These are phyloP conservation scores for Calamus simplicifolius DNA, from an alignment of 176 grass and related monocot genomes.

Conservation along the genomic window DNA sequence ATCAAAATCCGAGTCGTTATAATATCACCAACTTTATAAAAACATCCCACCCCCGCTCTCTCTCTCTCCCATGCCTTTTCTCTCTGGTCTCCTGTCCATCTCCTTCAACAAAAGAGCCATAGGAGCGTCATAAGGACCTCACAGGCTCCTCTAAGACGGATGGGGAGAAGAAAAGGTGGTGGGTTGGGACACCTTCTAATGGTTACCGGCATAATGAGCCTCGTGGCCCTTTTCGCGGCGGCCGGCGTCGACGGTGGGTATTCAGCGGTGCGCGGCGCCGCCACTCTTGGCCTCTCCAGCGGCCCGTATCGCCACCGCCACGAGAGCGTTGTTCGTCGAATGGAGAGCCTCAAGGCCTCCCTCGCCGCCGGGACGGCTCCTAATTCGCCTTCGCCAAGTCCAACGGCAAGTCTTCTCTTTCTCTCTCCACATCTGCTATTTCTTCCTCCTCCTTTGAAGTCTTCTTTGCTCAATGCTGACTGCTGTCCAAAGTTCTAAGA, in stretches of 20 bases:
- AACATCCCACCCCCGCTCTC: neutral
- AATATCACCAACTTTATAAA: conserved; percentile 20
- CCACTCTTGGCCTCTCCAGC: too few relatives aligned
- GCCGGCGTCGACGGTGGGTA: neutral
- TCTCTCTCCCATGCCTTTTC: too few relatives aligned
- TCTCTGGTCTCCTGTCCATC: neutral
- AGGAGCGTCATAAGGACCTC: neutral
- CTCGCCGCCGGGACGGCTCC: conserved; percentile 8
- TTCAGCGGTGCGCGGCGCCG: conserved; percentile 1
- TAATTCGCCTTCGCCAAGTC: conserved; percentile 2
- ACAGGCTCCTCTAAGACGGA: too few relatives aligned
- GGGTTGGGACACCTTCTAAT: neutral
- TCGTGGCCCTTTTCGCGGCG: conserved; percentile 14
- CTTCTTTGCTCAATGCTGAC: too few relatives aligned
- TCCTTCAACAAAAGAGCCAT: neutral
- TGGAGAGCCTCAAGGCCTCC: conserved; percentile 12
- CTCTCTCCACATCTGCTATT: neutral
- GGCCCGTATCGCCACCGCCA: neutral
- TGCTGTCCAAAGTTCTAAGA: too few relatives aligned
- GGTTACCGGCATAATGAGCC: conserved; percentile 1
- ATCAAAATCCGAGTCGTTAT: neutral
- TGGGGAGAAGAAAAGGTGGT: neutral
- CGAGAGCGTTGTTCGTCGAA: neutral
- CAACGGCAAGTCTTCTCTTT: neutral
- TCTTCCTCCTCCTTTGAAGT: too few relatives aligned